Evolutionary conservation across 2,329 filamentous ascomycete species (phyloP), one percentile per base, ranked within the genome.

Genomic region (Didymella lethalis): DNA sequence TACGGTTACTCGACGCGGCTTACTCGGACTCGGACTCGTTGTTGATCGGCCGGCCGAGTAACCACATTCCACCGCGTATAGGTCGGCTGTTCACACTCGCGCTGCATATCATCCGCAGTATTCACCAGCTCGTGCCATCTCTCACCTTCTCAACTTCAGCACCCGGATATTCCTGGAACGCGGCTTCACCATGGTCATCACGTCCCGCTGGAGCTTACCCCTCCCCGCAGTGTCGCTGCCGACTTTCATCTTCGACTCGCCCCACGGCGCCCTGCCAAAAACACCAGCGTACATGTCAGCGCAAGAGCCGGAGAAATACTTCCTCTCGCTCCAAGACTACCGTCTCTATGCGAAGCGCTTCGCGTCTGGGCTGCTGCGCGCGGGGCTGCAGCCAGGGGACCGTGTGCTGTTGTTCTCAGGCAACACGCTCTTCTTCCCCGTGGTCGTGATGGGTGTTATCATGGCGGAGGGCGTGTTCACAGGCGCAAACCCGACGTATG

Each of bases 401-500:
- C 86, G 90, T 2, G 86, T 94, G 4, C 79, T 94, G 46, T 78
- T 94, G 20, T 93, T 89, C 76, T 88, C 89, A 0, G 85, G 87
- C 23, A 94, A 93, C 76, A 88, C 85, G 64, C 75, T 94, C 14
- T 91, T 89, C 78, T 91, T 89, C 71, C 89, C 91, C 0, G 81
- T 86, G 0, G 80, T 91, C 1, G 86, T 93, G 53, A 82, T 92
- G 75, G 91, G 91, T 16, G 82, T 90, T 20, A 81, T 92, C 49
- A 92, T 92, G 86, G 90, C 91, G 0, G 90, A 90, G 4, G 90
- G 90, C 1, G 80, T 94, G 53, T 94, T 94, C 78, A 90, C 88
- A 0, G 91, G 90, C 26, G 89, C 89, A 1, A 92, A 92, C 61
- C 89, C 90, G 0, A 70, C 66, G 3, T 92, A 87, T 65, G 87